phyloP scores from a whole-genome alignment of 2,329 filamentous ascomycete genomes.

The Nemania sp. region DNA sequence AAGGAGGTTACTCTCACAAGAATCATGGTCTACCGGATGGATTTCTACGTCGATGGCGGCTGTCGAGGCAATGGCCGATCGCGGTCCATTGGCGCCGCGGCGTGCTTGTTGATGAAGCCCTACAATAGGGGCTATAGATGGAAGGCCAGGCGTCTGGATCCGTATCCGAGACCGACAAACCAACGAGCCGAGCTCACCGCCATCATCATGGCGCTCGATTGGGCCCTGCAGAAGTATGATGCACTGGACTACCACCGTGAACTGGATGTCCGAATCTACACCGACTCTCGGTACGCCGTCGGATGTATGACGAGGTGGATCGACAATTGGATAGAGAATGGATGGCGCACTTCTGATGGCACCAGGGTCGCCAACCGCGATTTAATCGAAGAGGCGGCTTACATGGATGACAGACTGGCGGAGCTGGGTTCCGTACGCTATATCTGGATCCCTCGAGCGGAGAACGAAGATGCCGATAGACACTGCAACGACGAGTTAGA shows the following conservation, averaged over 20 bases:
- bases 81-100: conserved; percentile 39
- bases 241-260: conserved; percentile 27
- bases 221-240: conserved; percentile 45
- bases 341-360: conserved; percentile 40
- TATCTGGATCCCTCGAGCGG: conserved; percentile 40
- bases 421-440: conserved; percentile 40
- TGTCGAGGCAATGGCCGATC: conserved; percentile 40
- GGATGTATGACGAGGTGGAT: conserved; percentile 42
- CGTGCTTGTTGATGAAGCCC: conserved; percentile 32
- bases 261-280: conserved; percentile 39
- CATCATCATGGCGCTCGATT: conserved; percentile 52
- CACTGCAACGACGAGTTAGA: conserved; percentile 40
- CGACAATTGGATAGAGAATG: conserved; percentile 41
- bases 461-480: conserved; percentile 42
- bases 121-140: neutral
- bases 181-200: conserved; percentile 44
- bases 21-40: conserved; percentile 42
- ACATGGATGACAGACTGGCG: conserved; percentile 35
- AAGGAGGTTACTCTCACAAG: no score
- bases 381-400: conserved; percentile 39
- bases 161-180: conserved; percentile 34
- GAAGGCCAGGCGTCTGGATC: neutral
- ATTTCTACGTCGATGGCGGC: conserved; percentile 43
- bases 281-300: conserved; percentile 45
- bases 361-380: conserved; percentile 43